Base-by-base conservation (phyloP, 306 rosid genomes). In the Astragalus membranaceus region DNA sequence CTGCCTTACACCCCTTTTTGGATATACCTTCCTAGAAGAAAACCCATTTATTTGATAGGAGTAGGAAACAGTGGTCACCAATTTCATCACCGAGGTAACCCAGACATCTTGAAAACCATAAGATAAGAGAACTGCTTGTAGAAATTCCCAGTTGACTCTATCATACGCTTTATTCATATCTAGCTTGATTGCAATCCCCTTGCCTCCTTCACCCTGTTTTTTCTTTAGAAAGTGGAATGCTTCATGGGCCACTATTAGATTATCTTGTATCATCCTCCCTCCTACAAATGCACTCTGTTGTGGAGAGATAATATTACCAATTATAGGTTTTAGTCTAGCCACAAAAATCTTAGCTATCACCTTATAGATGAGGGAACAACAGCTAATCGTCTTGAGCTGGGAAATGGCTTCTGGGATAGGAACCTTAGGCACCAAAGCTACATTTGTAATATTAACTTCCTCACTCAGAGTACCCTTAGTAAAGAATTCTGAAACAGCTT, bases 21-120 rank as follows among this genome's bases (percentile, higher is more conserved):
- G 50, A 3, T 1, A 3, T 0, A 44, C 1, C 3, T 0, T 11
- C 4, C 4, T 11, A 3, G 6, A 4, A 4, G 1, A 1, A 4
- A 44, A 11, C 3, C 50, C 50, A 44, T 44, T 44, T 0, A 44
- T 4, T 3, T 12, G 12, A n/a, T 9, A 11, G 0, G 4, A 3
- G 2, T 44, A 44, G 5, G 50, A 2, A 3, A 44, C 50, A 2
- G 1, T 3, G 1, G 1, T 3, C 0, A 44, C 50, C 0, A 44
- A 6, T 0, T 3, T 11, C 16, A 44, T 44, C 0, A 44, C 6
- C 3, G 3, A 4, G 0, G 11, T 3, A 0, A 44, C 5, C 50
- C 50, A 44, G 1, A 0, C 6, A 3, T 4, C n/a, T 1, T 2
- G 13, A 11, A 43, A 44, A 0, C 50, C 50, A 44, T 11, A 44